Evolutionary conservation across 129 eudicot species (phyloP).

Genomic region (Flaveria ramosissima): DNA sequence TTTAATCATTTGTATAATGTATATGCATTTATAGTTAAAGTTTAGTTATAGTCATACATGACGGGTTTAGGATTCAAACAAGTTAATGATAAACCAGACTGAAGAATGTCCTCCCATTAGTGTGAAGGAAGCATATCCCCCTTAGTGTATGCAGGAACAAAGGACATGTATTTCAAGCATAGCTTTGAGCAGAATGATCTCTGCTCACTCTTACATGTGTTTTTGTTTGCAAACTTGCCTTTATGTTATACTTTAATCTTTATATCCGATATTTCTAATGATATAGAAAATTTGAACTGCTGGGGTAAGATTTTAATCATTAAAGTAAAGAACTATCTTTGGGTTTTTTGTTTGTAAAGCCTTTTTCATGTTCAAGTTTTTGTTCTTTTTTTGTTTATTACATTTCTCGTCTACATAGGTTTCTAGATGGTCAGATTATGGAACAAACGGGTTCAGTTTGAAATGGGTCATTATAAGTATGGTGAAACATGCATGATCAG

Average conservation of each 20-base stretch:
- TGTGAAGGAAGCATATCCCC: not conserved
- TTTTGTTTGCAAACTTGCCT: slow-evolving; percentile 15
- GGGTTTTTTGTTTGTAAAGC: slow-evolving; percentile 7
- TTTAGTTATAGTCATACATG: not conserved
- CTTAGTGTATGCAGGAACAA: not conserved
- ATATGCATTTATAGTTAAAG: not conserved
- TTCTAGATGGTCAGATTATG: not conserved
- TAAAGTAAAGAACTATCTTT: not conserved
- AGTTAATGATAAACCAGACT: not conserved
- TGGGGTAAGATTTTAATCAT: not conserved
- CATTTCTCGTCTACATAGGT: not conserved
- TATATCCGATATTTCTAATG: not conserved
- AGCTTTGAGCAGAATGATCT: slow-evolving; percentile 1
- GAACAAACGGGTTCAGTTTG: not conserved
- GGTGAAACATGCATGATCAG: not conserved
- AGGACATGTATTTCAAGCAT: not conserved
- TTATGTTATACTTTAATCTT: not conserved
- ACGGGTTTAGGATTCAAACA: not conserved
- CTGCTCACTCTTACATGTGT: slow-evolving; percentile 17
- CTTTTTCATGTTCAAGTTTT: slow-evolving; percentile 4
- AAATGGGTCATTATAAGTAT: not conserved
- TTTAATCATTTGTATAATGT: not conserved
- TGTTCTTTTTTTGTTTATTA: slow-evolving; percentile 2
- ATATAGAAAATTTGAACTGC: not conserved
- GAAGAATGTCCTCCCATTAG: not conserved